phyloP scores from a whole-genome alignment of 768 basidiomycete genomes.

The Suillus discolor region DNA sequence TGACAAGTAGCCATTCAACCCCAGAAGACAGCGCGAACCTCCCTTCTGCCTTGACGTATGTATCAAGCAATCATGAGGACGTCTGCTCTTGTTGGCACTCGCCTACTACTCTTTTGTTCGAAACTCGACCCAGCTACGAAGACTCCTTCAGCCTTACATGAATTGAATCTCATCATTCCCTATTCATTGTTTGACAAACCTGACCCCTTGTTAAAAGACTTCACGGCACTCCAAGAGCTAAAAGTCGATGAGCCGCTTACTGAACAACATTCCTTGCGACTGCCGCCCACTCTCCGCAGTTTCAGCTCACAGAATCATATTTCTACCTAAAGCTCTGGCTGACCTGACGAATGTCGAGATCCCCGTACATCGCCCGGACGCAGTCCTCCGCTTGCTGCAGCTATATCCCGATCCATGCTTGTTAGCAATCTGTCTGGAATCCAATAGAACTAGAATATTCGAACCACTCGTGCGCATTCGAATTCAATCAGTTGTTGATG shows the following conservation, averaged over 20 bases:
- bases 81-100: background rate
- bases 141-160: conserved; percentile 21
- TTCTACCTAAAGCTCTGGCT: background rate
- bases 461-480: conserved; percentile 14
- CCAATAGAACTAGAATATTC: background rate
- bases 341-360: conserved; percentile 21
- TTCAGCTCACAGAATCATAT: too few species aligned
- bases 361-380: background rate
- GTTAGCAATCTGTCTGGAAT: conserved; percentile 8
- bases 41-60: background rate
- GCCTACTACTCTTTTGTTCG: too few species aligned
- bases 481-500: too few species aligned
- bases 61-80: background rate
- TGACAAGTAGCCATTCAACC: conserved; percentile 16
- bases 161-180: conserved; percentile 2
- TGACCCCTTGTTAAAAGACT: conserved; percentile 14
- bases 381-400: conserved; percentile 4
- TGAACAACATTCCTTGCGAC: conserved; percentile 6
- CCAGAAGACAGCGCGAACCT: too few species aligned
- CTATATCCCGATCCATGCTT: background rate
- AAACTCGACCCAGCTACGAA: background rate
- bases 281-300: background rate
- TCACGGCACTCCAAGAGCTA: conserved; percentile 17
- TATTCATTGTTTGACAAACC: conserved; percentile 7
- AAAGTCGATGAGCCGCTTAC: background rate